These are phyloP conservation scores for Vitis labrusca DNA, from an alignment of 164 flowering plant species.

Conservation along the genomic window DNA sequence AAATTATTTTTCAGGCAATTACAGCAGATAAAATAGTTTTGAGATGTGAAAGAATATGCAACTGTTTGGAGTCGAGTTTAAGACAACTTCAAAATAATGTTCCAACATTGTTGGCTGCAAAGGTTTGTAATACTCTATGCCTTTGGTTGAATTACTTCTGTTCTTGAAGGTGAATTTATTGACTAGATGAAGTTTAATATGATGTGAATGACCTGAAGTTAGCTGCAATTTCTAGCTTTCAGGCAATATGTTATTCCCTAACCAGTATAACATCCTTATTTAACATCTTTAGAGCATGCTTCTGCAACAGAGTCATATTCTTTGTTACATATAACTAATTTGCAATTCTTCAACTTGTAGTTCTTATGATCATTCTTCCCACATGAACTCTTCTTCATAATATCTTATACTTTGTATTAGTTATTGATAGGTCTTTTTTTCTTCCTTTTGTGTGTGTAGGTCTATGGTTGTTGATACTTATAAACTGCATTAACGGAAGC, in stretches of 20 bases:
- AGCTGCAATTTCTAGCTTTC: neutral
- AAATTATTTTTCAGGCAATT: conserved; percentile 18
- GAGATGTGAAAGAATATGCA: conserved; percentile 20
- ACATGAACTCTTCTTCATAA: no score
- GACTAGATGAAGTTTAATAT: no score
- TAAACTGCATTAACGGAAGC: no score
- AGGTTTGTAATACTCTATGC: conserved; percentile 12
- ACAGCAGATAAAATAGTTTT: conserved; percentile 14
- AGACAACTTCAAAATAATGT: conserved; percentile 24
- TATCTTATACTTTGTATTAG: no score
- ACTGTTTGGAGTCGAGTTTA: conserved; percentile 12
- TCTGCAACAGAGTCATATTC: no score
- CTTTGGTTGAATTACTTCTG: neutral
- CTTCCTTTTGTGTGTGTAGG: no score
- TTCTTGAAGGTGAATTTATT: neutral
- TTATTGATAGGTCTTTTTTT: no score
- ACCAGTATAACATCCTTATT: neutral
- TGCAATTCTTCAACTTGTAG: neutral
- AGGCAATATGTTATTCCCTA: neutral
- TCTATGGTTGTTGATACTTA: no score
- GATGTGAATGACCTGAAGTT: no score
- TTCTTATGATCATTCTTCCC: neutral
- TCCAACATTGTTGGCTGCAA: conserved; percentile 21
- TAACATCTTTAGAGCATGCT: neutral
- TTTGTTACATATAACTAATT: no score